Conservation (phyloP, 2,329 filamentous ascomycete genomes). For the Colletotrichum caudatum region DNA sequence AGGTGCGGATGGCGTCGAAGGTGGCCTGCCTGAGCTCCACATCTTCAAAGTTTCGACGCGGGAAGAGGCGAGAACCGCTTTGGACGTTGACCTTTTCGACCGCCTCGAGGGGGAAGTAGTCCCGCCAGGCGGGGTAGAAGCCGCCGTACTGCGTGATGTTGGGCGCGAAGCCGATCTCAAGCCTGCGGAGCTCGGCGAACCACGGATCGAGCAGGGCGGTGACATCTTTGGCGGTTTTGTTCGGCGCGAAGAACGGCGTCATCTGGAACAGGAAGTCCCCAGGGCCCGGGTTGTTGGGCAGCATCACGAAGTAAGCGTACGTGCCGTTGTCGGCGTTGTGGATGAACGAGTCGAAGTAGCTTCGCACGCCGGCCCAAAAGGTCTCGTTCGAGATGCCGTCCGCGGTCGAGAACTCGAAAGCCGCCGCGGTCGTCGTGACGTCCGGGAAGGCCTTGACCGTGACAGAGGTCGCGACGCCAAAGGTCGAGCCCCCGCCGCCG, state of each 20-base stretch:
- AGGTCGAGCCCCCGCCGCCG: slow-evolving; percentile 63
- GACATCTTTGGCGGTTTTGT: slow-evolving; percentile 29
- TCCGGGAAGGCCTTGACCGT: slow-evolving; percentile 29
- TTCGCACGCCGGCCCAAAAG: slow-evolving; percentile 25
- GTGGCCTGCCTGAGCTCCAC: slow-evolving; percentile 18
- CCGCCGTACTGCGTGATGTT: slow-evolving; percentile 32
- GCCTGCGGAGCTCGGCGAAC: slow-evolving; percentile 12
- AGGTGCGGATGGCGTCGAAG: slow-evolving; percentile 28
- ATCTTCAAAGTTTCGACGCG: slow-evolving; percentile 20
- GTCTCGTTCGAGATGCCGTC: slow-evolving; percentile 29
- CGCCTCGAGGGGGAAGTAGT: slow-evolving; percentile 20
- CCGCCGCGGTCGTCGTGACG: slow-evolving; percentile 8
- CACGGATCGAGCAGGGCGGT: slow-evolving; percentile 21
- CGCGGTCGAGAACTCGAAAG: slow-evolving; percentile 26
- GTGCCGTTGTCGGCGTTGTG: slow-evolving; percentile 26
- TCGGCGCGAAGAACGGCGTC: slow-evolving; percentile 38
- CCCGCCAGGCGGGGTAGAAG: slow-evolving; percentile 35
- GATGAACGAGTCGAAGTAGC: slow-evolving; percentile 32
- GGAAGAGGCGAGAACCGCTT: slow-evolving; percentile 27
- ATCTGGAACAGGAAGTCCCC: slow-evolving; percentile 31
- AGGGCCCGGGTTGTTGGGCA: slow-evolving; percentile 23
- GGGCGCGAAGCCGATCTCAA: slow-evolving; percentile 12
- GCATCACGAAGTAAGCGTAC: slow-evolving; percentile 21
- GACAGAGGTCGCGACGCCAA: slow-evolving; percentile 26
- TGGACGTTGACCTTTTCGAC: slow-evolving; percentile 30